phyloP scores from a whole-genome alignment of 371 early-diverging fungal species.

The Dichotomocladium elegans region DNA sequence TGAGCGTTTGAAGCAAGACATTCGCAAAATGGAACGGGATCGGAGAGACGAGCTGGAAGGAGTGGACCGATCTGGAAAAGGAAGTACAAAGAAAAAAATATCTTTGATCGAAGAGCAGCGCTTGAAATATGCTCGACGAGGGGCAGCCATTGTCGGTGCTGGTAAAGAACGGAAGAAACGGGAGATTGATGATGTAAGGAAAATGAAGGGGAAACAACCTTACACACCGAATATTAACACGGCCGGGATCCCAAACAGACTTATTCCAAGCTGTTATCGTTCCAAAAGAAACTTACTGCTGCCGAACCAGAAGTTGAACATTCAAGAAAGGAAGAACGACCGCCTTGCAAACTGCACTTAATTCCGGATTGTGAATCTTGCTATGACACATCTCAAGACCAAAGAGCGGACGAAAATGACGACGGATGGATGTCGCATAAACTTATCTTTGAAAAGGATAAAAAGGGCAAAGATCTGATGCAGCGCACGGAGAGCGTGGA shows the following conservation, averaged over 20 bases:
- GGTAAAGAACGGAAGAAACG: conserved; percentile 26
- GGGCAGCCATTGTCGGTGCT: conserved; percentile 23
- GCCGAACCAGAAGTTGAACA: conserved; percentile 8
- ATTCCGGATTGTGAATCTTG: conserved; percentile 70
- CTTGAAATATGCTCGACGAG: conserved; percentile 45
- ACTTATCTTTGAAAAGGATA: conserved; percentile 65
- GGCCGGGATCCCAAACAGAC: conserved; percentile 17
- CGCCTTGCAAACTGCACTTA: conserved; percentile 58
- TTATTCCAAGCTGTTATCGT: conserved; percentile 42
- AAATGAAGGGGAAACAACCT: background rate
- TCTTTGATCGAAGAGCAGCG: conserved; percentile 54
- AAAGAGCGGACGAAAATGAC: conserved; percentile 30
- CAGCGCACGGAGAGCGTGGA: conserved; percentile 61
- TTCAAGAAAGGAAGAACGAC: conserved; percentile 18
- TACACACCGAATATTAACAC: too few relatives aligned
- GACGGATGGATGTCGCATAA: conserved; percentile 72
- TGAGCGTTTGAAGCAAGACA: conserved; percentile 53
- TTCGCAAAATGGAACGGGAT: conserved; percentile 50
- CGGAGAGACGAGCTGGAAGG: conserved; percentile 12
- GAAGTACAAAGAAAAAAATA: conserved; percentile 41
- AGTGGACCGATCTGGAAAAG: conserved; percentile 13
- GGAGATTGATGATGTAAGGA: conserved; percentile 24
- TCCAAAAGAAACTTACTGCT: conserved; percentile 31
- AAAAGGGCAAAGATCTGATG: conserved; percentile 59
- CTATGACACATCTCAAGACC: conserved; percentile 9